phyloP scores from a whole-genome alignment of 441 rosid genomes.

The Sinapis alba region DNA sequence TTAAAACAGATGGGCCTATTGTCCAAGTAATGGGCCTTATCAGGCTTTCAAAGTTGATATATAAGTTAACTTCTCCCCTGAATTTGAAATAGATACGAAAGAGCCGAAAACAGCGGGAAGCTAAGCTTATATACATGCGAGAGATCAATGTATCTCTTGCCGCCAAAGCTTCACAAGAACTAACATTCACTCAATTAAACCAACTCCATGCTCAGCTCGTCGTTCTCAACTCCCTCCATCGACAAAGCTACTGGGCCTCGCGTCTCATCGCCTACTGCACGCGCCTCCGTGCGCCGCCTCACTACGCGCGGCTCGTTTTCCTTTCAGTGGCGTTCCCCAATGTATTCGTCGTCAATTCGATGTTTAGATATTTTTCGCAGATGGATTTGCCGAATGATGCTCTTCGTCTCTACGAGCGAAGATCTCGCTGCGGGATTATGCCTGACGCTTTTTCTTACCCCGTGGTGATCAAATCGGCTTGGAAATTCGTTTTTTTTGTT shows the following conservation, averaged over 20 bases:
- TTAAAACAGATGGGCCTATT: too few relatives aligned
- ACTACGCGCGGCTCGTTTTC: conserved; percentile 34
- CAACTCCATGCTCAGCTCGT: conserved; percentile 44
- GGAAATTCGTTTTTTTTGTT: conserved; percentile 36
- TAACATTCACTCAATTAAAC: conserved; percentile 26
- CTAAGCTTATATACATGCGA: conserved; percentile 20
- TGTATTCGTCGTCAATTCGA: conserved; percentile 30
- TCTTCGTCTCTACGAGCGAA: conserved; percentile 30
- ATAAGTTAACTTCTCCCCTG: not conserved
- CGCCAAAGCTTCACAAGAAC: conserved; percentile 16
- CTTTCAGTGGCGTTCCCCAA: conserved; percentile 24
- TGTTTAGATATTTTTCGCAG: conserved; percentile 38
- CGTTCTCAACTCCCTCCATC: conserved; percentile 40
- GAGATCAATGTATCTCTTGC: conserved; percentile 26
- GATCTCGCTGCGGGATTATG: conserved; percentile 23
- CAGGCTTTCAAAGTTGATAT: not conserved
- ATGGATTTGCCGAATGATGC: conserved; percentile 35
- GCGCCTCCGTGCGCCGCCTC: conserved; percentile 38
- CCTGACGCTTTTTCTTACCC: conserved; percentile 39
- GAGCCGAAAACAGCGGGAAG: conserved; percentile 3
- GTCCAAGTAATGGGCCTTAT: not conserved
- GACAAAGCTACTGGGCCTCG: conserved; percentile 37
- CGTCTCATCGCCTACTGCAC: conserved; percentile 38
- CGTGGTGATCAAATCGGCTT: conserved; percentile 43
- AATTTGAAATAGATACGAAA: not conserved